phyloP scores from a whole-genome alignment of 73 alveolate species.

The Tetrahymena thermophila region DNA sequence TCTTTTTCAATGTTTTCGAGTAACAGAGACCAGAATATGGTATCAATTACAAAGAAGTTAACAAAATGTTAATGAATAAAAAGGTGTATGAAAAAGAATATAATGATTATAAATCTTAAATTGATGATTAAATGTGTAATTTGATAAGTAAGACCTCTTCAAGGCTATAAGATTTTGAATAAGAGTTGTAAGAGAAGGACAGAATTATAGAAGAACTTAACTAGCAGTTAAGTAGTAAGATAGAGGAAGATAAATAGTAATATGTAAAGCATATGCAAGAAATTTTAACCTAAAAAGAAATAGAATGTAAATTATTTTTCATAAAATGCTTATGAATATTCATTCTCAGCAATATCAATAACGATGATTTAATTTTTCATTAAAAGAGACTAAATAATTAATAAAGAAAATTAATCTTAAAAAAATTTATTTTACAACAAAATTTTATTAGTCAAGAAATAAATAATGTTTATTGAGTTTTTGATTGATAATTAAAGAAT shows the following conservation, averaged over 20 bases:
- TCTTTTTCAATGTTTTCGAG: constrained; percentile 29
- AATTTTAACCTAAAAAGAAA: neutral
- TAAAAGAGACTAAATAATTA: no score
- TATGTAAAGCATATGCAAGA: neutral
- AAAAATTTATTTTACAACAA: no score
- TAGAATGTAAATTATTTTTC: neutral
- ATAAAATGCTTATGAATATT: neutral
- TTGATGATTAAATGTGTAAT: constrained; percentile 16
- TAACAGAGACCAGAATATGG: constrained; percentile 22
- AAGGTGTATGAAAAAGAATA: constrained; percentile 41
- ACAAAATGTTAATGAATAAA: constrained; percentile 24
- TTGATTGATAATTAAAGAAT: no score
- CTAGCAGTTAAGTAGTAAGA: neutral
- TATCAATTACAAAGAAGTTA: constrained; percentile 26
- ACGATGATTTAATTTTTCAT: neutral
- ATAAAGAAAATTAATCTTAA: no score
- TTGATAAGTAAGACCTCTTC: neutral
- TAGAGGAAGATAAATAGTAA: neutral
- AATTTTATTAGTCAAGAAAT: no score
- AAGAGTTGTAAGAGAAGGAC: neutral
- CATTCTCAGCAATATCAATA: no score
- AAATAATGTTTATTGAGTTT: no score
- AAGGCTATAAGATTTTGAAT: neutral
- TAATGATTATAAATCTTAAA: constrained; percentile 15
- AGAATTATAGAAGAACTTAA: neutral